Evolutionary conservation across 2,329 filamentous ascomycete species (phyloP).

Genomic region (Aspergillus awamori): DNA sequence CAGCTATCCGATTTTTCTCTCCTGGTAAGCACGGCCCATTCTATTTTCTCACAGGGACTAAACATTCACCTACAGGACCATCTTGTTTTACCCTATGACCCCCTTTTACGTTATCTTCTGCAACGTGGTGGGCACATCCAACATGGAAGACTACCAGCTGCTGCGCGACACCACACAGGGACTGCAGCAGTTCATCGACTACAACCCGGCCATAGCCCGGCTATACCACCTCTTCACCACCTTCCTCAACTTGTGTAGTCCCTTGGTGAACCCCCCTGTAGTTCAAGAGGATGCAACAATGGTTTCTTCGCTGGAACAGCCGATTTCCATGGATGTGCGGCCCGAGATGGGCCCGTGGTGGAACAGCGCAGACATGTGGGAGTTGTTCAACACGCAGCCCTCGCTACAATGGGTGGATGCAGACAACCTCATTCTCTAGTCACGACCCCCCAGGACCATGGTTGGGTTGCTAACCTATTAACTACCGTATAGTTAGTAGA

Average conservation of each 20-base stretch:
- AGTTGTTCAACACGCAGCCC: background rate
- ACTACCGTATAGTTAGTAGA: no score
- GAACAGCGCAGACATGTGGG: background rate
- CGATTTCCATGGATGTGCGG: no score
- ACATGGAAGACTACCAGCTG: background rate
- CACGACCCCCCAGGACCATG: no score
- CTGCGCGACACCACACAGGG: background rate
- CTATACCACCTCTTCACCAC: background rate
- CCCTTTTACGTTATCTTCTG: background rate
- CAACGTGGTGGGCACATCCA: background rate
- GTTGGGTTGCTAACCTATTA: no score
- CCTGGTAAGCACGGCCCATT: background rate
- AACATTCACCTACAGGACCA: background rate
- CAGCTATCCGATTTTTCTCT: background rate
- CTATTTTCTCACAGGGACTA: background rate
- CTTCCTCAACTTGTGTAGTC: background rate
- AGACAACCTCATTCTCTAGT: no score
- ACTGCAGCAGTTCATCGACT: background rate
- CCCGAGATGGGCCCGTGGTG: background rate
- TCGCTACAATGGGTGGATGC: constrained; percentile 2
- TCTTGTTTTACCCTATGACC: background rate
- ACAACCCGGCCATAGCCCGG: background rate
- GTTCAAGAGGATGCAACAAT: no score
- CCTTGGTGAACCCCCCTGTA: background rate
- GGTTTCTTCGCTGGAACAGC: no score